These are phyloP conservation scores for Lophiostoma macrostomum DNA, from an alignment of 495 filamentous ascomycete genomes.

Conservation along the genomic window DNA sequence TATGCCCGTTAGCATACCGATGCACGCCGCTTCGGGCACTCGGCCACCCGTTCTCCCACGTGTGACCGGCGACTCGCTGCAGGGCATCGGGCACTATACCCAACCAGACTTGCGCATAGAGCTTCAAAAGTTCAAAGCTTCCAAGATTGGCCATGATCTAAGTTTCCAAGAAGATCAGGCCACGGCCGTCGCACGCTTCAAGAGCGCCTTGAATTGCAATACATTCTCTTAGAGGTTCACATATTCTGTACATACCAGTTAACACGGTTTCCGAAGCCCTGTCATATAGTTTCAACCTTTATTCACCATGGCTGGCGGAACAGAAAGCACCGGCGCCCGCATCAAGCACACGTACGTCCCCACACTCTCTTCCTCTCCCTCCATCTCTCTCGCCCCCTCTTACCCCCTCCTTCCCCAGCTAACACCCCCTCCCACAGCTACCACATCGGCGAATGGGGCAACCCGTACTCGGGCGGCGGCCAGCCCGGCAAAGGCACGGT, in stretches of 20 bases:
- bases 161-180: no score
- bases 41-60: no score
- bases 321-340: background rate
- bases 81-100: no score
- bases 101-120: no score
- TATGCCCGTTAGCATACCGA: no score
- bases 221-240: background rate
- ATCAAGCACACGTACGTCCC: background rate
- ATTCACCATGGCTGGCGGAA: background rate
- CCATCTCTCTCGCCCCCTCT: background rate
- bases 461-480: conserved; percentile 24
- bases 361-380: background rate
- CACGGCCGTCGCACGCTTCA: no score
- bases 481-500: conserved; percentile 17
- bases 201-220: no score
- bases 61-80: no score
- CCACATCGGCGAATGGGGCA: conserved; percentile 28
- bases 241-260: background rate
- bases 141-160: no score
- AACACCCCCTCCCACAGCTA: conserved; percentile 12
- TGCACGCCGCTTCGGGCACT: no score
- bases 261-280: background rate
- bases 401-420: conserved; percentile 4
- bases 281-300: no score
- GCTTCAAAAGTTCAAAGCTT: no score